Conservation (phyloP, 2,329 filamentous ascomycete species). For the Tolypocladium cylindrosporum region DNA sequence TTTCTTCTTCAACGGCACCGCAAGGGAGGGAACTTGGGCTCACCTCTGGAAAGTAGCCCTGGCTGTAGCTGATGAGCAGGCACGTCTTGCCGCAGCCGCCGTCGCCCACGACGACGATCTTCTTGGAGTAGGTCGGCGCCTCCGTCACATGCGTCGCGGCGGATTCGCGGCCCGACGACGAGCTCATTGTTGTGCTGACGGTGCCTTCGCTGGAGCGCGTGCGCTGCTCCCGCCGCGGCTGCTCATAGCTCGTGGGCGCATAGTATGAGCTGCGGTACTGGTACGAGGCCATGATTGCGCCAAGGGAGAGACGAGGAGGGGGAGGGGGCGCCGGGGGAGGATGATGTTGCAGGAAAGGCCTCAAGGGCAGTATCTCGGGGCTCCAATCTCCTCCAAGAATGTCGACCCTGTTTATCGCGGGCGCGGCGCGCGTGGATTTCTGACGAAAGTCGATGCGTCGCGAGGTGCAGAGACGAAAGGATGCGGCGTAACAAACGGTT, state of each 20-base stretch:
- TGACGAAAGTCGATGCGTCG: background rate
- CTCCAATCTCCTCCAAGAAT: conserved; percentile 5
- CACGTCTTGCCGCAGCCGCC: conserved; percentile 98
- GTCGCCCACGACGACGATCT: conserved; percentile 97
- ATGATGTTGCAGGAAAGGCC: background rate
- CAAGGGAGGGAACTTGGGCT: conserved; percentile 11
- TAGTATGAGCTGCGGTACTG: conserved; percentile 47
- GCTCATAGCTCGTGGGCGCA: conserved; percentile 24
- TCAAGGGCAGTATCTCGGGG: background rate
- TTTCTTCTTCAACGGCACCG: background rate
- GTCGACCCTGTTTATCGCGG: background rate
- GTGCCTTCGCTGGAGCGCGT: conserved; percentile 78
- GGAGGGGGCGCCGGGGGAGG: background rate
- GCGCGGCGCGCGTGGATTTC: background rate
- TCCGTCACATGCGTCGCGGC: conserved; percentile 80
- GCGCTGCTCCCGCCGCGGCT: conserved; percentile 35
- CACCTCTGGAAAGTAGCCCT: conserved; percentile 98
- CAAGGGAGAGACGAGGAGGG: background rate
- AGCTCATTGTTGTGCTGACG: conserved; percentile 74
- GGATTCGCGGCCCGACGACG: conserved; percentile 65
- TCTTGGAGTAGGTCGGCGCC: conserved; percentile 91
- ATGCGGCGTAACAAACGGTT: background rate
- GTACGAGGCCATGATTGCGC: conserved; percentile 37
- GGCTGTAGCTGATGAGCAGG: conserved; percentile 94
- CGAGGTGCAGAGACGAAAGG: background rate